These are phyloP conservation scores for Mortierella polycephala DNA, from an alignment of 371 early-diverging fungal genomes.

Conservation along the genomic window DNA sequence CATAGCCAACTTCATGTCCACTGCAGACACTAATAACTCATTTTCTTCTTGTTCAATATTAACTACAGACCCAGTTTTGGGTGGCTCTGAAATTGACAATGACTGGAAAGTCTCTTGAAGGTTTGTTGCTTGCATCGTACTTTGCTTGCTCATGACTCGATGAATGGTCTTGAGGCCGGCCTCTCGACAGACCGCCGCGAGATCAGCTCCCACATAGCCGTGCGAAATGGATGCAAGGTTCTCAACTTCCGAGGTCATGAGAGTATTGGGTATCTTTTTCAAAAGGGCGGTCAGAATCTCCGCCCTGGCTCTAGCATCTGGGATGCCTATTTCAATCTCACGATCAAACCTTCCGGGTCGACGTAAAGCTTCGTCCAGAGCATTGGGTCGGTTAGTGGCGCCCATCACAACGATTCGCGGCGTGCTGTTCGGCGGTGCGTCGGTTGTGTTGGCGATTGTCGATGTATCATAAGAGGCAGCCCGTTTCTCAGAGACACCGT, in stretches of 20 bases:
- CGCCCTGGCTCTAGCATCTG: slow-evolving; percentile 74
- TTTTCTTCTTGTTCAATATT: slow-evolving; percentile 6
- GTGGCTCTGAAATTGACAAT: slow-evolving; percentile 18
- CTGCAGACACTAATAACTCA: slow-evolving; percentile 40
- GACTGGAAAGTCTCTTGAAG: slow-evolving; percentile 20
- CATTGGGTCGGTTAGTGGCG: slow-evolving; percentile 97
- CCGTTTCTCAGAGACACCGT: slow-evolving; percentile 76
- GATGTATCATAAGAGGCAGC: not conserved
- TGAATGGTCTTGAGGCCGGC: slow-evolving; percentile 89
- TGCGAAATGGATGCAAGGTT: slow-evolving; percentile 78
- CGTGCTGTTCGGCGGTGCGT: not conserved
- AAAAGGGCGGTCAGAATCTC: slow-evolving; percentile 85
- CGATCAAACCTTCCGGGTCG: slow-evolving; percentile 98
- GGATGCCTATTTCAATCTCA: slow-evolving; percentile 96
- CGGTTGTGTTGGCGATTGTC: slow-evolving; percentile 10
- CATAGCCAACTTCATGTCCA: slow-evolving; percentile 67
- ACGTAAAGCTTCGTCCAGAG: slow-evolving; percentile 95
- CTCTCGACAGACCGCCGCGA: slow-evolving; percentile 88
- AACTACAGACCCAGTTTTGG: not conserved
- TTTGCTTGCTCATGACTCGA: slow-evolving; percentile 54
- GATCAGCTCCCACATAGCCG: slow-evolving; percentile 99
- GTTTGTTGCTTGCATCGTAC: not conserved
- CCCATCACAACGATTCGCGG: slow-evolving; percentile 89
- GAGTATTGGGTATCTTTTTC: slow-evolving; percentile 72
- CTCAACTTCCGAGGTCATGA: slow-evolving; percentile 67